phyloP scores from a whole-genome alignment of 345 rosid genomes.

The Aethionema arabicum region DNA sequence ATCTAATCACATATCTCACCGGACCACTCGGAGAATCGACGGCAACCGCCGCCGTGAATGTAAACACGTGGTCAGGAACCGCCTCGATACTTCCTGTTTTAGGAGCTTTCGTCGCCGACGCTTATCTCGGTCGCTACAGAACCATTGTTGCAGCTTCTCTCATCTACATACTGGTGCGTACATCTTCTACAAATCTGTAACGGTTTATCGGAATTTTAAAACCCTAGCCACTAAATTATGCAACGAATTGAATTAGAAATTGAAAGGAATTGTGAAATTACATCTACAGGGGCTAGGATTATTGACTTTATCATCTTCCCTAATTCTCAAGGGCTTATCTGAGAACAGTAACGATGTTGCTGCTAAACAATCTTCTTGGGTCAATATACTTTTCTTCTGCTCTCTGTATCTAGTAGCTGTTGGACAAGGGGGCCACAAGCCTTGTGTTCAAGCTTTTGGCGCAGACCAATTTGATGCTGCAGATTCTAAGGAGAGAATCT shows the following conservation, averaged over 20 bases:
- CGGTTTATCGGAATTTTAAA: background rate
- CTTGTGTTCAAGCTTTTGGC: constrained; percentile 42
- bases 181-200: background rate
- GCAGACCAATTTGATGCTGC: constrained; percentile 36
- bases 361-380: constrained; percentile 28
- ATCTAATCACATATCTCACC: constrained; percentile 48
- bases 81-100: constrained; percentile 45
- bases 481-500: constrained; percentile 25
- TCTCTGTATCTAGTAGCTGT: constrained; percentile 37
- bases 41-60: constrained; percentile 50
- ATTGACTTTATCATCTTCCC: constrained; percentile 57
- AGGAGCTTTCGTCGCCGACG: constrained; percentile 53
- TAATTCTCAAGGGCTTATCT: constrained; percentile 42
- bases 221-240: background rate
- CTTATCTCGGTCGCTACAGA: constrained; percentile 53
- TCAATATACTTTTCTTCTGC: constrained; percentile 37
- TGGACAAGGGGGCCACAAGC: constrained; percentile 39
- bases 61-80: constrained; percentile 52
- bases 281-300: constrained; percentile 51
- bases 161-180: constrained; percentile 42
- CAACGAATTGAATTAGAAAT: background rate
- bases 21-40: constrained; percentile 52
- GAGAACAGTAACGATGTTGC: constrained; percentile 28
- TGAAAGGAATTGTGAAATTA: background rate
- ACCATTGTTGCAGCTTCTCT: constrained; percentile 46